A percentile compares a stretch with the other conserved stretches of the same genome.
Evolutionary conservation across 2,329 filamentous ascomycete genomes (phyloP).

Genomic region (Xylariaceae sp.): DNA sequence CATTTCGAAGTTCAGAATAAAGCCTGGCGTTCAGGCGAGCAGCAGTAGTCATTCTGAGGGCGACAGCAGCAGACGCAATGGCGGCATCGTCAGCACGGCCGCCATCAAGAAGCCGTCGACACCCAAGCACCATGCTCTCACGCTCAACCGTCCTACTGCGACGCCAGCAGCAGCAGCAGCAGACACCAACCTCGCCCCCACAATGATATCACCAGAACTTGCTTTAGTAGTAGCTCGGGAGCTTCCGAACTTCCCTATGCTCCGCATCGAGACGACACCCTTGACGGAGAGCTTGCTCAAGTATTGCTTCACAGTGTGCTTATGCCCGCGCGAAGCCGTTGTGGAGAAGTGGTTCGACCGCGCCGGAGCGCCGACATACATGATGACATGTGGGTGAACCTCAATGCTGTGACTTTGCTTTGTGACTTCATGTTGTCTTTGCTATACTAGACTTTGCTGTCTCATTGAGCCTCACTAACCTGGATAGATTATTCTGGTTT

Average conservation of each 20-base stretch:
- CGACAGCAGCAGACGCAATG: constrained; percentile 4
- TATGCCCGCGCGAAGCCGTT: constrained; percentile 30
- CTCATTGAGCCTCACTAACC: constrained; percentile 10
- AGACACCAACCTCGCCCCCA: constrained; percentile 21
- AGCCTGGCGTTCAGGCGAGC: constrained; percentile 15
- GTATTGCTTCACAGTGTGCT: constrained; percentile 33
- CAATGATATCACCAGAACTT: constrained; percentile 30
- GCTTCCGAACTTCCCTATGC: constrained; percentile 30
- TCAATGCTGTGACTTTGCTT: background rate
- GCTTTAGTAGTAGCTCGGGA: constrained; percentile 30
- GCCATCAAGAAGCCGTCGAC: constrained; percentile 4
- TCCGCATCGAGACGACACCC: constrained; percentile 32
- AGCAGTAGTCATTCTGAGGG: constrained; percentile 1
- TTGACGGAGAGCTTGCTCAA: constrained; percentile 32
- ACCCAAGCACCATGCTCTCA: constrained; percentile 1
- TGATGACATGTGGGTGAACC: constrained; percentile 30
- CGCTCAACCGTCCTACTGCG: background rate
- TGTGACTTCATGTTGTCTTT: background rate
- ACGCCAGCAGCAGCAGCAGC: constrained; percentile 3
- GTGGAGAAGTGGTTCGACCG: constrained; percentile 33
- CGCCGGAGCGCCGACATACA: constrained; percentile 31
- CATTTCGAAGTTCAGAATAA: constrained; percentile 32
- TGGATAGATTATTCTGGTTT: constrained; percentile 30
- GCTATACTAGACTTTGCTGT: background rate
- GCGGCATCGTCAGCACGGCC: background rate